Conservation (phyloP, 2,329 filamentous ascomycete species). For the Alternaria novae-zelandiae region DNA sequence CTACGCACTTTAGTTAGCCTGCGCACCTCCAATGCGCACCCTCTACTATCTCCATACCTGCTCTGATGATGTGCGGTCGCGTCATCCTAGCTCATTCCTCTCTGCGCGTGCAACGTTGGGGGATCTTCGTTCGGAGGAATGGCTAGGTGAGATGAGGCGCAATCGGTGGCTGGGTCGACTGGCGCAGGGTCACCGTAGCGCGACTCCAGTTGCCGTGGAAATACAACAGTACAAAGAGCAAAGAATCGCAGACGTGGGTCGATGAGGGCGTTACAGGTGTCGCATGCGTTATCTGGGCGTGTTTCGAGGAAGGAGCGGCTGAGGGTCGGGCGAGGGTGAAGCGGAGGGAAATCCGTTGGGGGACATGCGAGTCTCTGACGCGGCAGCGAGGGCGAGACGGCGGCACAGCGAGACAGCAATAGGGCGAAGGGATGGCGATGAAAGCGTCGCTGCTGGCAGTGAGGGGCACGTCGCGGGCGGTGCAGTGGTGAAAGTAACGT, state of each 20-base stretch:
- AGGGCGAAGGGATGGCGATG: conserved; percentile 3
- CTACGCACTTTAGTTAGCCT: conserved; percentile 57
- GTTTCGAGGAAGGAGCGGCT: conserved; percentile 18
- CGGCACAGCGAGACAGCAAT: not conserved
- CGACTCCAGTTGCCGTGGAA: conserved; percentile 2
- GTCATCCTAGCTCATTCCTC: conserved; percentile 57
- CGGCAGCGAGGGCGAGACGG: conserved; percentile 5
- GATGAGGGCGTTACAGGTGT: conserved; percentile 13
- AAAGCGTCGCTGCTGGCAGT: not conserved
- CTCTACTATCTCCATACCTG: conserved; percentile 50
- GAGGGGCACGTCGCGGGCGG: not conserved
- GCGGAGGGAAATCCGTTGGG: conserved; percentile 16
- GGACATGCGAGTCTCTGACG: conserved; percentile 16
- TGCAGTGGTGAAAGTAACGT: not conserved
- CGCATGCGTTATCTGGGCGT: conserved; percentile 21
- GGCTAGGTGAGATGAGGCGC: conserved; percentile 38
- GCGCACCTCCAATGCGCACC: not conserved
- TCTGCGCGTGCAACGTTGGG: conserved; percentile 16
- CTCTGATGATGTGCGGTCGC: conserved; percentile 62
- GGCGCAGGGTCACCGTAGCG: conserved; percentile 18
- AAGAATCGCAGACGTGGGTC: conserved; percentile 21
- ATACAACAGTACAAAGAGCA: conserved; percentile 1
- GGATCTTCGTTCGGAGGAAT: conserved; percentile 6
- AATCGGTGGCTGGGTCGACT: conserved; percentile 33
- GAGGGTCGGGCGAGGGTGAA: not conserved